Percentiles rank a stretch among this genome's conserved stretches.
Evolutionary conservation across 2,329 filamentous ascomycete genomes (phyloP).

Genomic region (Paecilomyces niveus): DNA sequence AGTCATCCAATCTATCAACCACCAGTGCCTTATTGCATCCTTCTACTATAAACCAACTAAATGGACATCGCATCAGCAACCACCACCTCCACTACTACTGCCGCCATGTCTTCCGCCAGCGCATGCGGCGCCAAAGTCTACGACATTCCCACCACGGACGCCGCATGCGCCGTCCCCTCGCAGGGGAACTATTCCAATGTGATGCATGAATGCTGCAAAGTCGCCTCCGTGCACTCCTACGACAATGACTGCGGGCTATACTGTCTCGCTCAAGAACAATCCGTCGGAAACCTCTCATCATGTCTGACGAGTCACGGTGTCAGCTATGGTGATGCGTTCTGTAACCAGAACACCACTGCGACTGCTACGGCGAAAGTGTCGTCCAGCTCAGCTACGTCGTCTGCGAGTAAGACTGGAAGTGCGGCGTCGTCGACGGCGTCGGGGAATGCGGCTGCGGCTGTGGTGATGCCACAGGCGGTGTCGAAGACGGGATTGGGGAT

Average conservation of each 20-base stretch:
- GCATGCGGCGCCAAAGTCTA: slow-evolving; percentile 27
- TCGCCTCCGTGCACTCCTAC: slow-evolving; percentile 40
- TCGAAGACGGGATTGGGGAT: slow-evolving; percentile 24
- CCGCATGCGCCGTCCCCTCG: slow-evolving; percentile 39
- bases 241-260: slow-evolving; percentile 44
- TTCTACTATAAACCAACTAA: slow-evolving; percentile 3
- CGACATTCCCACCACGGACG: slow-evolving; percentile 38
- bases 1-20: not conserved
- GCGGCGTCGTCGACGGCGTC: slow-evolving; percentile 10
- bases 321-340: slow-evolving; percentile 36
- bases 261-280: slow-evolving; percentile 41
- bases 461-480: slow-evolving; percentile 9
- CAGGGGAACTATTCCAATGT: slow-evolving; percentile 36
- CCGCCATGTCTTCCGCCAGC: slow-evolving; percentile 12
- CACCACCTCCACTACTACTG: slow-evolving; percentile 10
- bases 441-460: slow-evolving; percentile 11
- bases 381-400: not conserved
- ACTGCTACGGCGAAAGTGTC: slow-evolving; percentile 29
- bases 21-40: not conserved
- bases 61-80: slow-evolving; percentile 10
- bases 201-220: slow-evolving; percentile 41
- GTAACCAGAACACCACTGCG: slow-evolving; percentile 30
- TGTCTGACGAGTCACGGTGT: slow-evolving; percentile 39
- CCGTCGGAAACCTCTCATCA: slow-evolving; percentile 23
- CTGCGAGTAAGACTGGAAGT: slow-evolving; percentile 1